phyloP scores from a whole-genome alignment of 805 yeast genomes.

The Kazachstania kunashirensis region DNA sequence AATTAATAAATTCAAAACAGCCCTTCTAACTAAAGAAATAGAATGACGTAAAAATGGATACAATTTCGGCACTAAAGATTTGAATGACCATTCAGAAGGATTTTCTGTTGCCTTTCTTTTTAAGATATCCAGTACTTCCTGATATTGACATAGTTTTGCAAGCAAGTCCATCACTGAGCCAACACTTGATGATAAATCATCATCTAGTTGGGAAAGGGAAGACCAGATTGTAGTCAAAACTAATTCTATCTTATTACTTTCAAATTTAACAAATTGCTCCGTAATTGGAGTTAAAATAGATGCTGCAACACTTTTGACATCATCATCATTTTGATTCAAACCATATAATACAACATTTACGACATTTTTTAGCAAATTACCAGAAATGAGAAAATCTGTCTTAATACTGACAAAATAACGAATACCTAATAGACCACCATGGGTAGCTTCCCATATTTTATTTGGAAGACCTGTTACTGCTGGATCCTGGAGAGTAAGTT shows the following conservation, averaged over 20 bases:
- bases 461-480: conserved; percentile 30
- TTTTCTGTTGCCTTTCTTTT: conserved; percentile 47
- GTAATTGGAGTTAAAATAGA: conserved; percentile 87
- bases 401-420: conserved; percentile 86
- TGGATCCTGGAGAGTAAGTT: conserved; percentile 57
- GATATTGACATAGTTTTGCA: conserved; percentile 76
- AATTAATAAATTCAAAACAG: conserved; percentile 69
- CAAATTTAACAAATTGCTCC: conserved; percentile 65
- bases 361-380: conserved; percentile 53
- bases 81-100: conserved; percentile 48
- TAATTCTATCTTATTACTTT: conserved; percentile 37
- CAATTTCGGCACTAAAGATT: conserved; percentile 73
- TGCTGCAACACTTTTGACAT: conserved; percentile 95
- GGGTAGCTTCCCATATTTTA: conserved; percentile 91
- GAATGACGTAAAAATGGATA: conserved; percentile 93
- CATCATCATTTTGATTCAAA: conserved; percentile 72
- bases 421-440: conserved; percentile 93
- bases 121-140: conserved; percentile 64
- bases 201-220: conserved; percentile 72
- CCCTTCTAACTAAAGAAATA: conserved; percentile 78
- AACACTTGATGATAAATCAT: conserved; percentile 88
- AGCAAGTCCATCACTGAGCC: conserved; percentile 93
- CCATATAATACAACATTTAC: conserved; percentile 84
- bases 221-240: conserved; percentile 77
- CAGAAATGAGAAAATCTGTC: conserved; percentile 59